Base-by-base conservation (phyloP, 2,329 filamentous ascomycete genomes). In the Penicillium sp. region DNA sequence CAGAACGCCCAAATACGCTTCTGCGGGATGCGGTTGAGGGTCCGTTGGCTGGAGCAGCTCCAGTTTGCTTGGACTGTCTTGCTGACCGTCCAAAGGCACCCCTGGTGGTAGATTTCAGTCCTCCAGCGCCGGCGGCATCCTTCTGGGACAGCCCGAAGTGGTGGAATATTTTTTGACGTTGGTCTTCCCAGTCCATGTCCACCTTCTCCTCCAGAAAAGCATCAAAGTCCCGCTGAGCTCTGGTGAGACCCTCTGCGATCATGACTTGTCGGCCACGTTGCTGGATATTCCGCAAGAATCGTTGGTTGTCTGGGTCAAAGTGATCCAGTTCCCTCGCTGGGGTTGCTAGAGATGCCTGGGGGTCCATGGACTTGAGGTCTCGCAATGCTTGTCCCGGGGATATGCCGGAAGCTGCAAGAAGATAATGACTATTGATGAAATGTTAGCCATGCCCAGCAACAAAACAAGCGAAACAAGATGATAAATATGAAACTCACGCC, bases 201-300 rank as follows among this genome's bases (percentile, higher is more conserved):
- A 97, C 87, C 69, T 96, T 95, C 67, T 97, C 92, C 72, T 97
- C 92, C 54, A 99, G 81, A 72, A 96, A 97, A 58, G 85, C 84
- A 72, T 99, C 92, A 71, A 99, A 97, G 69, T 97, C 94, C 54
- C 87, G 86, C 58, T 93, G 88, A 4, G 92, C 94, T 68, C 92
- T 86, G 68, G 93, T 88, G 59, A 97, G 80, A n/a, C 91, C 90
- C 71, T 97, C 92, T 34, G 89, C 85, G 66, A 97, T 92, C 85
- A 96, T 92, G 69, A 89, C 91, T 55, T 96, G 81, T 4, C 92
- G 94, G 18, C 92, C 95, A 76, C 95, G 93, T 46, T 90, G 90
- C 74, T 96, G 91, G 58, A 97, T 81, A 67, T 90, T 92, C 53
- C 89, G 85, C 50, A 97, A 82, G 70, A 96, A 96, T 50, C 88